Base-by-base conservation (phyloP, 2,329 filamentous ascomycete species). In the Sporothrix globosa region DNA sequence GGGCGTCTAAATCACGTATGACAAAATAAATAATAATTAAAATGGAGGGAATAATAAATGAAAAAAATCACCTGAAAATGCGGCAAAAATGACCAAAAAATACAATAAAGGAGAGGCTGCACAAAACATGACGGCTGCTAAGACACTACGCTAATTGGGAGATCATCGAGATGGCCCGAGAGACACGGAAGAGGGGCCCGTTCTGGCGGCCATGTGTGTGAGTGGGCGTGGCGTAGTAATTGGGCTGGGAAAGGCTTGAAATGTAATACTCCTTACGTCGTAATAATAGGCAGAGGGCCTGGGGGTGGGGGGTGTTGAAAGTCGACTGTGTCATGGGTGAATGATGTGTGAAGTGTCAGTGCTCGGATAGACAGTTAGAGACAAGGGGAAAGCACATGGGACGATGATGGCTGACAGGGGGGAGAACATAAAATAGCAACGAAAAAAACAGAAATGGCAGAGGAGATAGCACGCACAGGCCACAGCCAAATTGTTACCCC, bases 141-240 rank as follows among this genome's bases (percentile, higher is more conserved):
- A 67, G 50, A 50, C 52, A 41, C 24, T 39, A 44, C 56, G 67
- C 54, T 69, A 69, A 34, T 41, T 48, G 46, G 54, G 46, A 61
- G 67, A 69, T 69, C 67, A 63, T 69, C 54, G 41, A 60, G 67
- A 69, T 50, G 52, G 67, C 53, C 54, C 44, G 24, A 50, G 24
- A 60, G 53, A 52, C 52, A 54, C n/a, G 41, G 34, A 54, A 50
- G 19, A 68, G 67, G 67, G 67, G 67, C 67, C 66, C 67, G 54
- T 63, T 69, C 41, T 41, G 56, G 67, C 46, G 56, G 67, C 67
- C 67, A 61, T 17, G 56, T 34, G 66, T 67, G 50, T 67, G 21
- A 44, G 21, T 56, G 66, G 48, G 50, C 11, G 50, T 54, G 65
- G 66, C 63, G 63, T 67, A 44, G 41, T 17, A 44, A 24, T 54